A percentile compares a stretch with the other conserved stretches of the same genome.
phyloP scores from a whole-genome alignment of 1,139 yeast genomes.

The Taphrina betulina region DNA sequence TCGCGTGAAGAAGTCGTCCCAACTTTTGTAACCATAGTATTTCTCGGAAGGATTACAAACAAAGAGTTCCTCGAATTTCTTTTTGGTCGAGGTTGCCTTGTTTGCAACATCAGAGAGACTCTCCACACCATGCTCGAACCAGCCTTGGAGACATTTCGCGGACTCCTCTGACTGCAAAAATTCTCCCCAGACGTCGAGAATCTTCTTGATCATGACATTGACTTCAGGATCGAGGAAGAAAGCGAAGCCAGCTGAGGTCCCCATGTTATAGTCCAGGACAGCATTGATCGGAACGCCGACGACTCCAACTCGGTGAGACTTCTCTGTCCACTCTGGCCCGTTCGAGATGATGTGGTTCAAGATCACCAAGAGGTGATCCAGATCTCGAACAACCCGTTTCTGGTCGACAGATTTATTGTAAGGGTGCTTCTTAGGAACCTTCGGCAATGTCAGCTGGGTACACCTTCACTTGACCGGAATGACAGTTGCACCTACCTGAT shows the following conservation, averaged over 20 bases:
- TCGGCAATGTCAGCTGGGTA: too few relatives aligned
- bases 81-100: conserved; percentile 16
- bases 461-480: too few relatives aligned
- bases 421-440: conserved; percentile 15
- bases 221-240: conserved; percentile 17
- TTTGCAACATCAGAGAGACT: conserved; percentile 12
- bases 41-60: conserved; percentile 14
- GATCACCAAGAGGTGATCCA: conserved; percentile 7
- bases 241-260: conserved; percentile 19
- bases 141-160: conserved; percentile 13
- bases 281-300: conserved; percentile 22
- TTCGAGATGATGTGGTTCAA: conserved; percentile 13
- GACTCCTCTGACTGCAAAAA: conserved; percentile 14
- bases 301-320: conserved; percentile 16
- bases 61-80: conserved; percentile 16
- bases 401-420: conserved; percentile 20
- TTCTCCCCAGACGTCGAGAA: conserved; percentile 24
- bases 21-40: conserved; percentile 11
- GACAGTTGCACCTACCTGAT: too few relatives aligned
- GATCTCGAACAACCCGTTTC: conserved; percentile 15
- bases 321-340: conserved; percentile 20
- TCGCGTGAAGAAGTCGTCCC: conserved; percentile 26
- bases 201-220: conserved; percentile 15
- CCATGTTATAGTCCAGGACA: conserved; percentile 25
- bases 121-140: conserved; percentile 10